Base-by-base conservation (phyloP, 2,329 filamentous ascomycete species). In the Ophiocordyceps camponoti-floridani region DNA sequence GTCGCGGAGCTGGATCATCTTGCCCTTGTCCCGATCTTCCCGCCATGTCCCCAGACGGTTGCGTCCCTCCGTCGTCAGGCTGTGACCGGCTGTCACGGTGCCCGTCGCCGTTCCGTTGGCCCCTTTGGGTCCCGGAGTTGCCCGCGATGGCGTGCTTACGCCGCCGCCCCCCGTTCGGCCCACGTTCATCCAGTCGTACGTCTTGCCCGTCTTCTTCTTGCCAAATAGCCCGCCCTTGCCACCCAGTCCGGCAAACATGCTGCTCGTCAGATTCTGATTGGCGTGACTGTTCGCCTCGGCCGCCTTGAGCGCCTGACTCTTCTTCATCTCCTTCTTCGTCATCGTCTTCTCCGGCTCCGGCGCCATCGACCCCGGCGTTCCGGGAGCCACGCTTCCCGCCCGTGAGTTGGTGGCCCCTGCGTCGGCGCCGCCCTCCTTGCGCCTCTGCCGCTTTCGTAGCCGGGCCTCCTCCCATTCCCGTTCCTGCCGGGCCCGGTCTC, bases 251-350 rank as follows among this genome's bases (percentile, higher is more conserved):
- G 68, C 65, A 49, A 84, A 84, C 66, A 86, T 75, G 49, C 77
- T 79, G 45, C 84, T 84, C 0, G 88, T 94, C 45, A 78, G 72
- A 57, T 95, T 94, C 26, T 89, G 86, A 49, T 81, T 83, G 19
- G 79, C 77, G 51, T 89, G 86, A 51, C 81, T 83, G 47, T 80
- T 80, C 16, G 82, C 82, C 55, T 93, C 85, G 0, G 78, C 82
- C 19, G 80, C 74, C 53, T 83, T 84, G 47, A 85, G 80, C n/a
- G 78, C 75, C 51, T 82, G 72, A 50, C 79, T 82, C 60, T 81
- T 85, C 57, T 82, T 77, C 48, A 69, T 71, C 59, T 94, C 87
- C 64, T 95, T 95, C 69, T 95, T 95, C 4, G 82, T 83, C 44
- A 84, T 71, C 4, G 77, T 71, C 59, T 87, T 89, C 51, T 75